A percentile compares a stretch with the other conserved stretches of the same genome.
Conservation (phyloP, 805 yeast species). For the Metschnikowia vanudenii region DNA sequence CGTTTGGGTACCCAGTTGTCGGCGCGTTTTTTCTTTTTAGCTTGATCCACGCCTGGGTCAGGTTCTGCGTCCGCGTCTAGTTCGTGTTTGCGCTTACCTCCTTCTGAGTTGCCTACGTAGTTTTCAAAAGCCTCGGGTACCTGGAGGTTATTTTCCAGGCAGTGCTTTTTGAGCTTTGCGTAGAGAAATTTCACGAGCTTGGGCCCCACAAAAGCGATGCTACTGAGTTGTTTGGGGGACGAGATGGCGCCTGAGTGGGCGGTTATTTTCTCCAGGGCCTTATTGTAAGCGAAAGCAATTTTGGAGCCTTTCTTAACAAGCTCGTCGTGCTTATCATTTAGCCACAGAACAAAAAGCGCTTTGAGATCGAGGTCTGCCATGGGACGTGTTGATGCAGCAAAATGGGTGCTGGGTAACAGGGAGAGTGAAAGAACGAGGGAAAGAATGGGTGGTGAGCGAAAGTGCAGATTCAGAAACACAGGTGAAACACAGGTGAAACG, state of each 20-base stretch:
- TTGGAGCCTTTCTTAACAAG: conserved; percentile 52
- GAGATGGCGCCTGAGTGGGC: conserved; percentile 44
- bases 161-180: conserved; percentile 49
- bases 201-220: conserved; percentile 70
- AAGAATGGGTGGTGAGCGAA: no score
- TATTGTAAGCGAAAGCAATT: conserved; percentile 49
- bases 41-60: conserved; percentile 15
- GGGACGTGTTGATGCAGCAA: neutral
- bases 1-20: conserved; percentile 64
- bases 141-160: conserved; percentile 49
- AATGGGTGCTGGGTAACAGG: neutral
- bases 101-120: conserved; percentile 11
- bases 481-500: no score
- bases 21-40: conserved; percentile 9
- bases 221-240: conserved; percentile 57
- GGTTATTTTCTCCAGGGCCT: conserved; percentile 55
- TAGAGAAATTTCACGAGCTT: conserved; percentile 56
- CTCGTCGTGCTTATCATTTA: conserved; percentile 50
- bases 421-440: neutral
- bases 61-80: conserved; percentile 8
- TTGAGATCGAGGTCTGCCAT: conserved; percentile 41
- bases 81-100: conserved; percentile 17
- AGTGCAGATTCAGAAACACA: no score
- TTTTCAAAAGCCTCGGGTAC: conserved; percentile 41
- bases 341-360: conserved; percentile 54